Base-by-base conservation (phyloP, 768 basidiomycete species). In the Boletus vinaceobasis region DNA sequence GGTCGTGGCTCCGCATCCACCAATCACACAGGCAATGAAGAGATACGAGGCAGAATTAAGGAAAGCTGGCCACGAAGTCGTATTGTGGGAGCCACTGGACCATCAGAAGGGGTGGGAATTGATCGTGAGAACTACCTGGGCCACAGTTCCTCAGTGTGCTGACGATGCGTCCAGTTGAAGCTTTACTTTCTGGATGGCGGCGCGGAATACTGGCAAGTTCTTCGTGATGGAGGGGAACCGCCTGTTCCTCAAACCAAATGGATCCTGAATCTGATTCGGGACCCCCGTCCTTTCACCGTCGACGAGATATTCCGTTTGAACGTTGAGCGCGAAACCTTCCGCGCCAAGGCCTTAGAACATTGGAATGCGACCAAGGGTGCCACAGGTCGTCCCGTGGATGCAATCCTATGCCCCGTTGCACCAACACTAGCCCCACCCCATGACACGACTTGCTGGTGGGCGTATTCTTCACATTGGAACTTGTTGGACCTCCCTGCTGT, bases 381-480 rank as follows among this genome's bases (percentile, higher is more conserved):
- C n/a, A 71, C 71, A n/a, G 78, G 77, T 17, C 70, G 79, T 46
- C 70, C 73, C 19, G 73, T 81, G 40, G 81, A 82, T 53, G 78
- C 68, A 17, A 71, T 82, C 52, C 71, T 82, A 11, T 72, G 73
- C 55, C 80, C 81, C 15, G 72, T 73, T 39, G 73, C 77, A 32
- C 73, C 80, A 2, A 78, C 75, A 23, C 63, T 80, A 5, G 79
- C 80, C 29, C 73, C 78, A 7, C 79, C 76, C 8, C 79, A 80
- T 50, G 75, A 76, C 56, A 74, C 72, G 5, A 76, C 74, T 13
- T 67, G 73, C n/a, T 80, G 76, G 74, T 78, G 78, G 77, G 71
- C 73, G 7, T 81, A 80, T 60, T 76, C 75, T 7, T 76, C 77
- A 2, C 76, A 82, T 58, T 81, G 80, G 79, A 82, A 82, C 60